Conservation (phyloP, 1,284 basidiomycete genomes). For the Bjerkandera adusta region DNA sequence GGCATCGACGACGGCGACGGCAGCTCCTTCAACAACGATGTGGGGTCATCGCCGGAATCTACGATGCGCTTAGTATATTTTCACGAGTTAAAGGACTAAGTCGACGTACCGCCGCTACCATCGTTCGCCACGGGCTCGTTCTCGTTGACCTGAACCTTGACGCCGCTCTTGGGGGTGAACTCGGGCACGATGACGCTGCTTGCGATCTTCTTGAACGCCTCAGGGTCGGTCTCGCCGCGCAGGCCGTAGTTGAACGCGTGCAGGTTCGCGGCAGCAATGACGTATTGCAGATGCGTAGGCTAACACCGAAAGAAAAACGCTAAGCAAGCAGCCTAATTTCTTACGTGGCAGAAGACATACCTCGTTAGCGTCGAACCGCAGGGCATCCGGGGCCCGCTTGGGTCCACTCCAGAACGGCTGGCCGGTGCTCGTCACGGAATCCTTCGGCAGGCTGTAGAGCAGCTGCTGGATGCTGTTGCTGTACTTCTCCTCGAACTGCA, state of each 20-base stretch:
- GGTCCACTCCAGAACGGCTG: slow-evolving; percentile 98
- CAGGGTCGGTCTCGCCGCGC: slow-evolving; percentile 83
- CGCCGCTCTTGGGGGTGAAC: slow-evolving; percentile 89
- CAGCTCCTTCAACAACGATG: slow-evolving; percentile 61
- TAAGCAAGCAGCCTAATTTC: slow-evolving; percentile 10
- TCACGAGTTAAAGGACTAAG: slow-evolving; percentile 33
- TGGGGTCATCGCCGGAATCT: slow-evolving; percentile 52
- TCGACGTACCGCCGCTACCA: slow-evolving; percentile 57
- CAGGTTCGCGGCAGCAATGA: slow-evolving; percentile 93
- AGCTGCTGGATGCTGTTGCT: slow-evolving; percentile 94
- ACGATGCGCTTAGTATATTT: too few species aligned
- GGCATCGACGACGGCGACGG: slow-evolving; percentile 90
- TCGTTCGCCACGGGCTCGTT: slow-evolving; percentile 52
- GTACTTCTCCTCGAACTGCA: slow-evolving; percentile 96
- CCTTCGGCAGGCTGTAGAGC: slow-evolving; percentile 92
- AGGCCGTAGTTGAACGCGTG: slow-evolving; percentile 99
- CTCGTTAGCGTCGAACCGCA: slow-evolving; percentile 85
- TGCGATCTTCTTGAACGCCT: slow-evolving; percentile 82
- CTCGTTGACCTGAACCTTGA: slow-evolving; percentile 95
- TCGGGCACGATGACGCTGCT: slow-evolving; percentile 79
- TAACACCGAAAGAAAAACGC: slow-evolving; percentile 40
- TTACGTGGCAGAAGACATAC: slow-evolving; percentile 45
- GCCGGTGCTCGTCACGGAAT: slow-evolving; percentile 85
- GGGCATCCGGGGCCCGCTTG: slow-evolving; percentile 95
- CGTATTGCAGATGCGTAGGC: slow-evolving; percentile 87